These are phyloP conservation scores for Aspergillus ibericus DNA, from an alignment of 2,329 filamentous ascomycete genomes.

Conservation along the genomic window DNA sequence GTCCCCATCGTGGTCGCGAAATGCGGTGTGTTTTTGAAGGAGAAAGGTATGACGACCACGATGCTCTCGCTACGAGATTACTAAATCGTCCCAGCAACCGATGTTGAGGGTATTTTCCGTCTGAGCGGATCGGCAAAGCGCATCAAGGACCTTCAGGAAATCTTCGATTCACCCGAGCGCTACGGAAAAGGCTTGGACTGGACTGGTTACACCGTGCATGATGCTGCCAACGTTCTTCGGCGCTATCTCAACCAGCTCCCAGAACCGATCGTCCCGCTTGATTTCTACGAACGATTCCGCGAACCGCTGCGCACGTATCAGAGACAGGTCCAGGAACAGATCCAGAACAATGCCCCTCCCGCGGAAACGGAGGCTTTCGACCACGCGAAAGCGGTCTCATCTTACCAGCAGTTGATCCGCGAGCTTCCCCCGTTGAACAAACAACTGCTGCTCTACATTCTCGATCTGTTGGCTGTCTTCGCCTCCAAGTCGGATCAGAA, in stretches of 20 bases:
- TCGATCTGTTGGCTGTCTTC: constrained; percentile 94
- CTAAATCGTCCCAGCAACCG: constrained; percentile 65
- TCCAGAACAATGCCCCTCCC: constrained; percentile 67
- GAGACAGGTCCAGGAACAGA: constrained; percentile 69
- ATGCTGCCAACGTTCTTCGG: constrained; percentile 93
- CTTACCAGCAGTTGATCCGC: constrained; percentile 88
- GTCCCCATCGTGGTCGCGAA: constrained; percentile 98
- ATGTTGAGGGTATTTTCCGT: constrained; percentile 94
- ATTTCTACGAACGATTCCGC: constrained; percentile 89
- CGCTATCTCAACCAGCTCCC: constrained; percentile 95
- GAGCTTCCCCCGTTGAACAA: constrained; percentile 90
- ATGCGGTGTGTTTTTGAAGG: constrained; percentile 94
- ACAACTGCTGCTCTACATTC: constrained; percentile 89
- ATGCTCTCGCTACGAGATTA: background rate
- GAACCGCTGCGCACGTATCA: constrained; percentile 73
- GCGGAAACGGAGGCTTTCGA: constrained; percentile 73
- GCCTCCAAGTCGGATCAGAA: constrained; percentile 96
- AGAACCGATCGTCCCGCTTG: constrained; percentile 91
- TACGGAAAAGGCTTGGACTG: constrained; percentile 97
- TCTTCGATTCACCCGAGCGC: constrained; percentile 91
- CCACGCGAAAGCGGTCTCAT: constrained; percentile 70
- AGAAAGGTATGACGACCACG: constrained; percentile 71
- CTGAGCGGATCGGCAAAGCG: constrained; percentile 94
- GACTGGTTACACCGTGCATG: constrained; percentile 97
- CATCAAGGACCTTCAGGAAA: constrained; percentile 90